Evolutionary conservation across 768 basidiomycete genomes (phyloP), one percentile per base, ranked within the genome.

Genomic region (Lyophyllum shimeji): DNA sequence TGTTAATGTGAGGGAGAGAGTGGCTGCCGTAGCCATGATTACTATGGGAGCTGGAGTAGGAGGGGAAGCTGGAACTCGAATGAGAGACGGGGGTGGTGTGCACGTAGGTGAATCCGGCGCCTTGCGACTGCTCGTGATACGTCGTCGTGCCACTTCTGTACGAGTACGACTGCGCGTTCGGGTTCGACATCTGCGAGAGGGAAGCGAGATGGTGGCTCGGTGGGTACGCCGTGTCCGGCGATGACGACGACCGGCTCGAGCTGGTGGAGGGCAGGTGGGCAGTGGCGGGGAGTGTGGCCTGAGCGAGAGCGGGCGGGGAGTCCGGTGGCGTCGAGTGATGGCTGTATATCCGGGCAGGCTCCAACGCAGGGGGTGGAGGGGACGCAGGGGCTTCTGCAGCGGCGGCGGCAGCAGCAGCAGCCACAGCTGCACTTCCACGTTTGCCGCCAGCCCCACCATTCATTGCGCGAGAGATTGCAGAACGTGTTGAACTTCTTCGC

Each of bases 401-500:
- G 58, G 68, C 57, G 59, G 69, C 57, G 52, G 68, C 24, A 27
- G 65, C 29, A 58, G 68, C 57, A 60, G 69, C 44, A 44, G 71
- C 47, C 60, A 70, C 42, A 44, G 70, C 50, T 43, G 70, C 57
- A 37, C 65, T 29, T 29, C 29, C 50, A 59, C 72, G 70, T 65
- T 73, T 65, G 59, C 63, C 57, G 53, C 67, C 47, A 31, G 59
- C 40, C 1, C 60, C 58, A 39, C 55, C 57, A 43, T 63, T 69
- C 62, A 71, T 67, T 15, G 70, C 69, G 50, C 81, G 79, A 31
- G 77, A 76, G 49, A 81, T 79, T 11, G 82, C 80, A n/a, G 82
- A 80, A 39, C 87, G 79, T 1, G 84, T 81, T 0, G 87, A 84
- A 65, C 77, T 83, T 46, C 89, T 74, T 27, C 89, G 81, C 0